Base-by-base conservation (phyloP, 2,329 filamentous ascomycete species). In the Teratosphaeria zuluensis region DNA sequence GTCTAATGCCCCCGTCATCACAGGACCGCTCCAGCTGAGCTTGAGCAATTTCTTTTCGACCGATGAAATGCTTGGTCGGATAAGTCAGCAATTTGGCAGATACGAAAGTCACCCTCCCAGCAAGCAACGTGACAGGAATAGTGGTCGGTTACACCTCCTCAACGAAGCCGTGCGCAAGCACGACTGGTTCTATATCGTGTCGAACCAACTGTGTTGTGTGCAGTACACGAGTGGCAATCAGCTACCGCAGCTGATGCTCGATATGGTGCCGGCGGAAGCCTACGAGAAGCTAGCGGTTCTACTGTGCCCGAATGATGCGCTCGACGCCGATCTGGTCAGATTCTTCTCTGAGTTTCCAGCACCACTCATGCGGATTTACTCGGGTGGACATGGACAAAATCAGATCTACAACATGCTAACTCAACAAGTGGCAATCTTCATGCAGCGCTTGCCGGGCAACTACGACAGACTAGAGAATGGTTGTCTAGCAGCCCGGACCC, bases 201-300 rank as follows among this genome's bases (percentile, higher is more conserved):
- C 88, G 12, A 86, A 89, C 67, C 86, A 89, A 66, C 60, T 87
- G 1, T 85, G 83, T 69, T 88, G 84, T 66, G 66, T 80, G 21
- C 83, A 81, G 78, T 78, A 77, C 3, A 58, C 33, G 4, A 73
- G 2, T 68, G 73, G 70, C 0, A 56, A 63, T 1, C 61, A 67
- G 2, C 66, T 81, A 4, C 71, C 77, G 16, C 65, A 55, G 12
- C 61, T 77, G 2, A 66, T 78, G 12, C 28, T 53, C 52, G 70
- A 72, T 1, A 68, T 75, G 53, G 64, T 75, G 3, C 59, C 61
- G n/a, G 54, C 62, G 4, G 61, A 72, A 11, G 59, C 59, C 7
- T 51, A 61, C 56, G 73, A 73, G 0, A 67, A 77, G 14, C 61
- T 84, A 31, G 69, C 68, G 8, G 66, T 73, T 12, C 71, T 82